phyloP scores from a whole-genome alignment of 768 basidiomycete genomes.

The Trametes cingulata region DNA sequence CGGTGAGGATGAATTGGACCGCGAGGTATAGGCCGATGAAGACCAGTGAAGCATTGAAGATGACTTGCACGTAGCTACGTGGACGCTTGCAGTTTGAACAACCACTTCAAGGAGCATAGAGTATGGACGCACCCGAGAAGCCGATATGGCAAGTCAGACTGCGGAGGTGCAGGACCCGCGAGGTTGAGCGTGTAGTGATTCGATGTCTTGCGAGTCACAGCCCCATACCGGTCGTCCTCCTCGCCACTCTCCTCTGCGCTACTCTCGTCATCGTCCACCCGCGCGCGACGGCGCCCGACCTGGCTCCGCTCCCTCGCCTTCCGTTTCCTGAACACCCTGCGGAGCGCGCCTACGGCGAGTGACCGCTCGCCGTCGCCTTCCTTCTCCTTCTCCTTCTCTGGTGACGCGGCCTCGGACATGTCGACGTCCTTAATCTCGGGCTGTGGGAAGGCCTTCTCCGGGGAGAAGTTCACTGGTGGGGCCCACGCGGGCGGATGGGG shows the following conservation, averaged over 20 bases:
- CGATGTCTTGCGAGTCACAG: conserved; percentile 57
- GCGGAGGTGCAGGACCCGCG: conserved; percentile 56
- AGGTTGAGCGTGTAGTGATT: conserved; percentile 86
- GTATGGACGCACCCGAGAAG: conserved; percentile 68
- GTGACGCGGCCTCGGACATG: conserved; percentile 55
- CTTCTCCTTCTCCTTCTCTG: conserved; percentile 29
- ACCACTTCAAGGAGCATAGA: background rate
- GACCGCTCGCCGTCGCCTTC: conserved; percentile 41
- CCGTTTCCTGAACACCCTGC: conserved; percentile 64
- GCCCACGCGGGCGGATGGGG: conserved; percentile 58
- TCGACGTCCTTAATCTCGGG: conserved; percentile 68
- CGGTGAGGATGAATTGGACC: conserved; percentile 84
- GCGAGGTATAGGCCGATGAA: conserved; percentile 82
- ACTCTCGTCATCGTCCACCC: conserved; percentile 27
- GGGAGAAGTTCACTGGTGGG: conserved; percentile 62
- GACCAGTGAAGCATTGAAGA: conserved; percentile 87
- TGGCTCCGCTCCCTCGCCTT: conserved; percentile 40
- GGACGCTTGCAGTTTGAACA: conserved; percentile 36
- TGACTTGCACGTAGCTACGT: conserved; percentile 78
- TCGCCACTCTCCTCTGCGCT: conserved; percentile 45
- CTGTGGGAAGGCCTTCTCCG: conserved; percentile 56
- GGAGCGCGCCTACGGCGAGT: conserved; percentile 66
- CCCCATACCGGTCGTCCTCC: conserved; percentile 46
- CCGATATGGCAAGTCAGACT: conserved; percentile 74
- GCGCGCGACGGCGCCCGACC: conserved; percentile 6